Evolutionary conservation across 768 basidiomycete species (phyloP).

Genomic region (Serendipita sp.): DNA sequence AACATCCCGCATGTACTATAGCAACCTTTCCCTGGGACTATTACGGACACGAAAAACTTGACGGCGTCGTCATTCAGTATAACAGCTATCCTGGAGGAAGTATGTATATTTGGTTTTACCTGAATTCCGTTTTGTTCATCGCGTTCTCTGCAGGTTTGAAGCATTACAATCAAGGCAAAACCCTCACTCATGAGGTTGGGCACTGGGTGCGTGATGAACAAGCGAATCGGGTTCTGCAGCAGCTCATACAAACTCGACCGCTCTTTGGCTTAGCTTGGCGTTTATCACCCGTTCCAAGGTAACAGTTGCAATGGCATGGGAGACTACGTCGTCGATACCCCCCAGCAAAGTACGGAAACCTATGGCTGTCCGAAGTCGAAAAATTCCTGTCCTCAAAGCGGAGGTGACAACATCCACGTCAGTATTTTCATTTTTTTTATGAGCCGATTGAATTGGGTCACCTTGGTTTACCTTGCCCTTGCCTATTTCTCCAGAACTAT

Average conservation of each 20-base stretch:
- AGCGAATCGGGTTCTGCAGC: neutral
- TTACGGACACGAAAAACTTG: neutral
- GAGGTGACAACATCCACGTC: neutral
- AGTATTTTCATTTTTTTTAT: neutral
- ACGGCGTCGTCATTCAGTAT: neutral
- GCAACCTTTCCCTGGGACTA: neutral
- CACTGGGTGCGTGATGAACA: slow-evolving; percentile 27
- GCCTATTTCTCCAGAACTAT: too few relatives aligned
- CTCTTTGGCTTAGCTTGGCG: neutral
- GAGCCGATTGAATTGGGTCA: neutral
- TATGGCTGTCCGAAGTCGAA: neutral
- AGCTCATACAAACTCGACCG: too few relatives aligned
- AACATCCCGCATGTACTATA: neutral
- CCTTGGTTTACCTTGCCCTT: neutral
- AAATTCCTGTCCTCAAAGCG: neutral
- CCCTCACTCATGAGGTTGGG: slow-evolving; percentile 41
- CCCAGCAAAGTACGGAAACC: neutral
- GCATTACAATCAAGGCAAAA: slow-evolving; percentile 27
- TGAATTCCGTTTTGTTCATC: too few relatives aligned
- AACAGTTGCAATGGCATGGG: neutral
- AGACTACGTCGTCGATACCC: neutral
- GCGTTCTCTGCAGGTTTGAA: neutral
- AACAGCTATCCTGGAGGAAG: neutral
- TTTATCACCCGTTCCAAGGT: neutral
- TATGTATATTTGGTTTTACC: neutral